Evolutionary conservation across 202 grass and related monocot species (phyloP), one percentile per base, ranked within the genome.

Genomic region (Cymbopogon flexuosus): DNA sequence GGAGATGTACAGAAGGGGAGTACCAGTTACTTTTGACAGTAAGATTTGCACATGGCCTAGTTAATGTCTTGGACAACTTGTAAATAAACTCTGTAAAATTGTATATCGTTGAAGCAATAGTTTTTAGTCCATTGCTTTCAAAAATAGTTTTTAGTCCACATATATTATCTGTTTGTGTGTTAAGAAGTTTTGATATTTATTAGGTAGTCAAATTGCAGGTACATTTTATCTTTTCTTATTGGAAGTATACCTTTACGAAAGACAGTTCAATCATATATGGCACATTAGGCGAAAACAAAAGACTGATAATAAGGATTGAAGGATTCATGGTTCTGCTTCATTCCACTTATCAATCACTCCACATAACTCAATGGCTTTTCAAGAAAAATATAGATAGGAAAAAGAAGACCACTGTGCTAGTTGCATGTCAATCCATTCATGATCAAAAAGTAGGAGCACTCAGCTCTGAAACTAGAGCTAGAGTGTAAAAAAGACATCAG

Each of bases 371-470:
- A 24, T 19, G 23, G 30, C 22, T 21, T 70, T 34, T 23, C 19
- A 13, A 36, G 15, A 67, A 56, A 31, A 21, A 31, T 42, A 16
- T 18, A 27, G 0, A 59, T 3, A 59, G 22, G 30, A 45, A 23
- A 65, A 39, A 45, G 35, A 21, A 27, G 62, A 70, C 1, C 8
- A 75, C 27, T 27, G 70, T 76, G 51, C 33, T 58, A 22, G n/a
- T 21, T 72, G 42, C 43, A 35, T 59, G 18, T 81, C 59, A 16
- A 54, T 21, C 13, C 54, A 64, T 65, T 66, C 7, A 67, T 62
- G 65, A 73, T 42, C 68, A 5, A 29, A 86, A 86, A 47, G 69
- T 43, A 68, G 27, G 3, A 49, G 84, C 84, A 86, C 77, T 75
- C 31, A 70, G 77, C 84, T 59, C 77, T 75, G 54, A 63, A 56